phyloP scores from a whole-genome alignment of 306 rosid species.

The Astragalus membranaceus region DNA sequence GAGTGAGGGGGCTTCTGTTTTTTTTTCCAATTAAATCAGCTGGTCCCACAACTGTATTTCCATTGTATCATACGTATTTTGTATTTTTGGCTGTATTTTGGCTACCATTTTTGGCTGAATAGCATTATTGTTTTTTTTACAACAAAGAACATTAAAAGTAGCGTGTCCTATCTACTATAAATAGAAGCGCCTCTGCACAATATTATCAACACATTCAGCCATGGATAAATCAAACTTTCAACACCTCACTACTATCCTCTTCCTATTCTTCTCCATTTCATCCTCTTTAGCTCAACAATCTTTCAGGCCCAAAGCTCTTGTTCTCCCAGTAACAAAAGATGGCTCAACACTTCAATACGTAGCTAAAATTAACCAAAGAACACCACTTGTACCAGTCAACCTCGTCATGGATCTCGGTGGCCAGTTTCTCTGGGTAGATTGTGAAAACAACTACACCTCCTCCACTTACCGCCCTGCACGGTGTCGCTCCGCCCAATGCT shows the following conservation, averaged over 20 bases:
- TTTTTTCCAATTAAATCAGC: no score
- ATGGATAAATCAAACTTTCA: background rate
- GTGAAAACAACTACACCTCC: conserved; percentile 37
- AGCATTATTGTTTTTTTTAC: no score
- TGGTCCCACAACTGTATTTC: no score
- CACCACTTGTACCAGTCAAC: conserved; percentile 37
- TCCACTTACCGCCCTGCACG: conserved; percentile 52
- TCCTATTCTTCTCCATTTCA: background rate
- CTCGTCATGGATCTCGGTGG: conserved; percentile 55
- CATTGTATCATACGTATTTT: no score
- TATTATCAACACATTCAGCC: background rate
- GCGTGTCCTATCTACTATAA: background rate
- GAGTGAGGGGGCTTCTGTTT: no score
- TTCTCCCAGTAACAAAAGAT: conserved; percentile 34
- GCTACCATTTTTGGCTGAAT: no score
- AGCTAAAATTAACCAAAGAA: conserved; percentile 40
- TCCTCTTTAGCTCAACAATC: conserved; percentile 31
- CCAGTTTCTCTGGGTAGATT: conserved; percentile 46
- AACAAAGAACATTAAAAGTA: no score
- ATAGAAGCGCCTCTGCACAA: background rate
- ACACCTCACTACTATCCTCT: background rate
- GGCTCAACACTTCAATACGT: conserved; percentile 38
- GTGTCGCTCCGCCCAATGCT: conserved; percentile 50
- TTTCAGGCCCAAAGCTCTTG: conserved; percentile 48
- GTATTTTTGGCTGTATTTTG: no score